Evolutionary conservation across 2,329 filamentous ascomycete species (phyloP).

Genomic region (Nannizziopsis barbatae): DNA sequence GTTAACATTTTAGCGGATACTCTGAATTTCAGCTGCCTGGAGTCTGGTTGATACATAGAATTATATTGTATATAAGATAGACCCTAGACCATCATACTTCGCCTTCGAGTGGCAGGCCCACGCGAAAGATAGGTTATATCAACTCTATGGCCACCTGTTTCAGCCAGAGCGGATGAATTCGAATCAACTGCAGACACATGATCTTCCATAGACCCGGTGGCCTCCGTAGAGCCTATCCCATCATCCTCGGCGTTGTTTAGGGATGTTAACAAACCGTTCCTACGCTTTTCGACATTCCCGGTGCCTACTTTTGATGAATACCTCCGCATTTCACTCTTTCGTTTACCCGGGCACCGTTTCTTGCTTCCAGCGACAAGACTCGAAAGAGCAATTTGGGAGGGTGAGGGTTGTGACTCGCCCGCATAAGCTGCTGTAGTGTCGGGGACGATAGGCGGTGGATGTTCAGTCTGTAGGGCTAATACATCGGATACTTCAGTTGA

Average conservation of each 20-base stretch:
- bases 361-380: slow-evolving; percentile 17
- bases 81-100: slow-evolving; percentile 32
- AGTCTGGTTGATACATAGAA: too few species aligned
- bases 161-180: neutral
- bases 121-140: slow-evolving; percentile 18
- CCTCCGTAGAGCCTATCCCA: too few species aligned
- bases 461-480: neutral
- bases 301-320: slow-evolving; percentile 24
- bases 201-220: too few species aligned
- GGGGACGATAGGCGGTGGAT: neutral
- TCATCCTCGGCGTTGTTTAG: too few species aligned
- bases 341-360: slow-evolving; percentile 15
- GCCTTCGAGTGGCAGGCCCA: slow-evolving; percentile 25
- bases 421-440: neutral
- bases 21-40: too few species aligned
- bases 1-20: too few species aligned
- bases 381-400: slow-evolving; percentile 16
- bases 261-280: neutral
- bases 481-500: slow-evolving; percentile 6
- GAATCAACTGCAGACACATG: too few species aligned
- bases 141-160: neutral
- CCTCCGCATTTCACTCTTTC: slow-evolving; percentile 13
- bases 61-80: too few species aligned
- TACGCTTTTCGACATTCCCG: neutral
- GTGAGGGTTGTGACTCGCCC: slow-evolving; percentile 4